Evolutionary conservation across 2,329 filamentous ascomycete genomes (phyloP), one percentile per base, ranked within the genome.

Genomic region (Claviceps pazoutovae): DNA sequence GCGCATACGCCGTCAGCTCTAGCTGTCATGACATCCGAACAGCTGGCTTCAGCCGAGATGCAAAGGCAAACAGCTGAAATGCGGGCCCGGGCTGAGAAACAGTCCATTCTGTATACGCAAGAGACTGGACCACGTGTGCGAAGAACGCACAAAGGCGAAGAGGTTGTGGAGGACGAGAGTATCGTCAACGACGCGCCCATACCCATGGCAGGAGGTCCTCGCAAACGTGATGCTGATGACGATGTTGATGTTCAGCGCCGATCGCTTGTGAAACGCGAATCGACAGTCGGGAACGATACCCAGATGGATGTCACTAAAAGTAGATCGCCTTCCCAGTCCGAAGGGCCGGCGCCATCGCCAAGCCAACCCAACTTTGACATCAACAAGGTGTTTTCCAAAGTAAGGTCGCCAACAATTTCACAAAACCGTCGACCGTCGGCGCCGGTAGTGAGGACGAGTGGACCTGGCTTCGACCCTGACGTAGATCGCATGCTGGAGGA

Each of bases 71-170:
- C 80, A 23, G 85, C 85, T 16, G 80, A 83, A 59, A 82, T 91
- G 75, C 85, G 86, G 65, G 85, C 86, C 49, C 78, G 81, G 55
- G 81, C 82, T 0, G 87, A 93, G 62, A 87, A 89, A 60, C 86
- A 91, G 65, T 86, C 91, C 46, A 90, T 93, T 46, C 77, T 95
- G 37, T 82, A 91, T 54, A 79, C 88, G 14, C 80, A 86, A 19
- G 81, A 86, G 17, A 65, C 66, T 1, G 76, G 80, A 48, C 88
- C 90, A 4, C 82, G 89, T 3, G 83, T 96, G 52, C 80, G 89
- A 60, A 82, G 87, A 58, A 96, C 91, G 2, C 91, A 97, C 71
- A 97, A 97, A 67, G 93, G 93, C 13, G 90, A 96, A 53, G 93
- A 97, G 64, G 68, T 95, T 16, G 77, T 97, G 16, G 89, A 91